Percentiles rank a stretch among this genome's conserved stretches.
Evolutionary conservation across 2,329 filamentous ascomycete genomes (phyloP).

Genomic region (Macrophomina phaseolina): DNA sequence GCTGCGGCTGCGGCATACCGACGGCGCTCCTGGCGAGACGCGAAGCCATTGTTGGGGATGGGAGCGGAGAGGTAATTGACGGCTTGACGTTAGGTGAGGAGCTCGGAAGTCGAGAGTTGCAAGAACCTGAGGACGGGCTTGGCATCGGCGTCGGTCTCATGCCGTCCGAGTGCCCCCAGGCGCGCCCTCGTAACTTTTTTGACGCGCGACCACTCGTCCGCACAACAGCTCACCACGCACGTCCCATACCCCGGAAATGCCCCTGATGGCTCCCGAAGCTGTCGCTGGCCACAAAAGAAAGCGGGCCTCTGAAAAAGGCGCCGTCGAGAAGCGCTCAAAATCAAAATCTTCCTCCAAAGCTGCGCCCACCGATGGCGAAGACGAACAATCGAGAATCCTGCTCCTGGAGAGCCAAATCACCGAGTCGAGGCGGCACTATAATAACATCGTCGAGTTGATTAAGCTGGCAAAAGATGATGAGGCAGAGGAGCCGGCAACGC

Average conservation of each 20-base stretch:
- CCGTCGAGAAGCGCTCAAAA: constrained; percentile 46
- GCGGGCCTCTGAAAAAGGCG: constrained; percentile 40
- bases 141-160: constrained; percentile 26
- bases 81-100: constrained; percentile 37
- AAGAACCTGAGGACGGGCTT: constrained; percentile 26
- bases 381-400: constrained; percentile 70
- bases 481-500: constrained; percentile 63
- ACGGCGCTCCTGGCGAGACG: constrained; percentile 94
- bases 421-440: constrained; percentile 88
- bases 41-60: constrained; percentile 84
- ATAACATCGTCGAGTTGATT: constrained; percentile 80
- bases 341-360: constrained; percentile 42
- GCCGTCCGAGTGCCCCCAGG: neutral
- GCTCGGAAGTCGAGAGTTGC: constrained; percentile 28
- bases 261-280: constrained; percentile 37
- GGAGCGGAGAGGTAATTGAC: constrained; percentile 45
- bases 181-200: constrained; percentile 17
- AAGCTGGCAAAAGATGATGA: constrained; percentile 58
- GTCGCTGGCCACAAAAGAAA: constrained; percentile 52
- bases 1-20: constrained; percentile 67
- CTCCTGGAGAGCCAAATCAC: constrained; percentile 80
- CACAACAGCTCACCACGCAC: neutral
- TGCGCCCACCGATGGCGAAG: constrained; percentile 45
- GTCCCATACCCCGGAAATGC: constrained; percentile 38
- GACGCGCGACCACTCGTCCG: neutral